These are phyloP conservation scores for Fagopyrum homotropicum DNA, from an alignment of 148 eudicot genomes.

Conservation along the genomic window DNA sequence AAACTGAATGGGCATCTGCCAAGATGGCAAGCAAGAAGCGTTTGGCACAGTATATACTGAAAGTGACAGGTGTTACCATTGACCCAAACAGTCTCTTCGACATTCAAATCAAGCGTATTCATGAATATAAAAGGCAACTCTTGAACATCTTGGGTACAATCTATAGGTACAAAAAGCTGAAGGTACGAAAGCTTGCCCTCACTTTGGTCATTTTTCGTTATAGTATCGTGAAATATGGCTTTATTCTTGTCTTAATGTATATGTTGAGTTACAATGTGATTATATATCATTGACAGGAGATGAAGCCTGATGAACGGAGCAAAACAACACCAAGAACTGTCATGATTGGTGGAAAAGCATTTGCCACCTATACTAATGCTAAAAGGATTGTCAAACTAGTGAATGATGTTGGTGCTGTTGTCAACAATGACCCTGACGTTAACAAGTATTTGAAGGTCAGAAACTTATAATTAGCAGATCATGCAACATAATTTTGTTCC, in stretches of 20 bases:
- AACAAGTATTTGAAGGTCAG: constrained; percentile 77
- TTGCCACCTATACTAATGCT: constrained; percentile 95
- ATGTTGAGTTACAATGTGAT: not conserved
- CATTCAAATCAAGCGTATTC: constrained; percentile 96
- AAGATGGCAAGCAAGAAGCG: constrained; percentile 93
- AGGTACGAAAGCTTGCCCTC: constrained; percentile 41
- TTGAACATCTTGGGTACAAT: constrained; percentile 80
- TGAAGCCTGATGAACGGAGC: constrained; percentile 83
- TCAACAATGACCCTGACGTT: constrained; percentile 90
- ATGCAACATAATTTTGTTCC: too few species aligned
- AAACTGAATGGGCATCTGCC: constrained; percentile 90
- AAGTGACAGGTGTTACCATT: constrained; percentile 75
- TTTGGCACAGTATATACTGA: constrained; percentile 68
- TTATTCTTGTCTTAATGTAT: not conserved
- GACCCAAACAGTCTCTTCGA: constrained; percentile 93
- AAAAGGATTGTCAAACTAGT: constrained; percentile 93
- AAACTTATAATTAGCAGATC: too few species aligned
- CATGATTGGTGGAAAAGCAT: constrained; percentile 98
- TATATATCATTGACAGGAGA: constrained; percentile 42
- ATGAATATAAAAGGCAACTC: constrained; percentile 96
- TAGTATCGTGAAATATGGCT: not conserved
- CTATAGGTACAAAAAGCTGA: constrained; percentile 86
- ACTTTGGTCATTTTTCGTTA: not conserved
- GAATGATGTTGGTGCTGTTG: constrained; percentile 85
- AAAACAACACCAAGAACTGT: constrained; percentile 74